A percentile compares a stretch with the other conserved stretches of the same genome.
Conservation (phyloP, 306 rosid genomes). For the Vigna reflexopilosa region DNA sequence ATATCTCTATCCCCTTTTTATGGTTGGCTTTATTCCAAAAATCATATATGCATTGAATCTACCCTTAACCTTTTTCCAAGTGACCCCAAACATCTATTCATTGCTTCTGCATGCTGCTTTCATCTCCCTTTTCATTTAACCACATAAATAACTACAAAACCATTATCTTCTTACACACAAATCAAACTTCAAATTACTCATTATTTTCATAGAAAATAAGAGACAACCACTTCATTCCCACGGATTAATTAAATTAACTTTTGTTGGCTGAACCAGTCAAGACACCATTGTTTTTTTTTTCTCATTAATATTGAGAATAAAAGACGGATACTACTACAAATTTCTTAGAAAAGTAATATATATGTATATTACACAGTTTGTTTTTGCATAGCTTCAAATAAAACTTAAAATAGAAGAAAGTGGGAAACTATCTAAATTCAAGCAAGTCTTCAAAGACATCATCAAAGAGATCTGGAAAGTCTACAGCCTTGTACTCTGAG, state of each 20-base stretch:
- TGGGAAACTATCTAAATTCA: background rate
- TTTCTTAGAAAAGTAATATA: background rate
- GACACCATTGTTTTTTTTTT: background rate
- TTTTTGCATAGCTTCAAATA: background rate
- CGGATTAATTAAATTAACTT: background rate
- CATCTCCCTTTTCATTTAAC: too few relatives aligned
- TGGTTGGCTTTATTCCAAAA: too few relatives aligned
- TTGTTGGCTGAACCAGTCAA: background rate
- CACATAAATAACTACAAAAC: too few relatives aligned
- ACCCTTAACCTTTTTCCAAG: too few relatives aligned
- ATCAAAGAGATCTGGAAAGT: constrained; percentile 37
- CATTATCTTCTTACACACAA: too few relatives aligned
- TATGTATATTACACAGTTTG: background rate
- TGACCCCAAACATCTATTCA: too few relatives aligned
- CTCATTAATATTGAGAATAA: constrained; percentile 14
- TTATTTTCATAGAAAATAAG: too few relatives aligned
- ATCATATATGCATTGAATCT: too few relatives aligned
- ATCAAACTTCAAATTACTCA: too few relatives aligned
- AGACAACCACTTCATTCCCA: too few relatives aligned
- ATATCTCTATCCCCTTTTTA: too few relatives aligned
- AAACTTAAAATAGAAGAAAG: background rate
- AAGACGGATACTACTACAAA: constrained; percentile 29
- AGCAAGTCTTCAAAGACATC: constrained; percentile 18
- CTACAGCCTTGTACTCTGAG: constrained; percentile 20
- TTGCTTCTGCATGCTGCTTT: too few relatives aligned